phyloP scores from a whole-genome alignment of 2,329 filamentous ascomycete genomes.

The Thermoascus crustaceus region DNA sequence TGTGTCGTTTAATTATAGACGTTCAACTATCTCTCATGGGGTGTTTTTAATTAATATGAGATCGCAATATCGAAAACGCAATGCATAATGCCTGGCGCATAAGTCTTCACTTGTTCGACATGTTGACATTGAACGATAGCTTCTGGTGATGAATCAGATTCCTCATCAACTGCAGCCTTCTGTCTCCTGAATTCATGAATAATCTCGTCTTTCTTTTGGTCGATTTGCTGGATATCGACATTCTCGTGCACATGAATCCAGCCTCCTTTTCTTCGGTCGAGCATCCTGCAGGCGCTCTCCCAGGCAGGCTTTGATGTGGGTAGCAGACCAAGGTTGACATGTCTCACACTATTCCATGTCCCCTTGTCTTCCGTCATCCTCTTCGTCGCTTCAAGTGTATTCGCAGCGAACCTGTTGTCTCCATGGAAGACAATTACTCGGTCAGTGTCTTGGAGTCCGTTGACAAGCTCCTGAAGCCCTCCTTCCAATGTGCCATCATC shows the following conservation, averaged over 20 bases:
- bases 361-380: conserved; percentile 23
- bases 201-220: conserved; percentile 29
- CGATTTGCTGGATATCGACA: conserved; percentile 41
- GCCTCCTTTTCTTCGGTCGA: conserved; percentile 41
- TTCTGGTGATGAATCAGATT: conserved; percentile 5
- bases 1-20: no score
- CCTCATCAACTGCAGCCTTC: conserved; percentile 8
- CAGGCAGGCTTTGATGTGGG: conserved; percentile 45
- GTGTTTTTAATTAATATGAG: conserved; percentile 7
- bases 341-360: conserved; percentile 36
- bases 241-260: conserved; percentile 58
- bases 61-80: conserved; percentile 51
- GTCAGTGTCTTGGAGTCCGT: conserved; percentile 34
- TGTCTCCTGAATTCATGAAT: conserved; percentile 32
- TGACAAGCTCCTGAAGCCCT: conserved; percentile 24
- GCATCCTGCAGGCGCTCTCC: conserved; percentile 39
- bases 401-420: conserved; percentile 52
- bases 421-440: conserved; percentile 62
- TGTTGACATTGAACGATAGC: conserved; percentile 29
- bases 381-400: conserved; percentile 29
- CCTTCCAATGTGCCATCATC: conserved; percentile 27
- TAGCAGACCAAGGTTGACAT: conserved; percentile 53
- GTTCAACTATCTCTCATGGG: no score
- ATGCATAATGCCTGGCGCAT: conserved; percentile 54
- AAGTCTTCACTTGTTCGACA: conserved; percentile 50